Percentiles rank a stretch among this genome's conserved stretches.
Evolutionary conservation across 306 rosid genomes (phyloP).

Genomic region (Pueraria montana): DNA sequence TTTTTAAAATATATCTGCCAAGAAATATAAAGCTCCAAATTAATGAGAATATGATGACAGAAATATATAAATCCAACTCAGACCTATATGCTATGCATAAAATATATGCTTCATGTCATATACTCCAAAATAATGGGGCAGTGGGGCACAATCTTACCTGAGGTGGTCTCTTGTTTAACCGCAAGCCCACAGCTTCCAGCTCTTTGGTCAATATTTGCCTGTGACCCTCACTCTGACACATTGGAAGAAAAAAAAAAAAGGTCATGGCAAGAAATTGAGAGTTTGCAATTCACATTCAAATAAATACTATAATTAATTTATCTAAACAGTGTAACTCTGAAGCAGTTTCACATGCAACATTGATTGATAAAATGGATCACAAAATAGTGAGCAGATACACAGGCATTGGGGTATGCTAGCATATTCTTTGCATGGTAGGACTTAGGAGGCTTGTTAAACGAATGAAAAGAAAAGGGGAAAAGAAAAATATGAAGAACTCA

Average conservation of each 20-base stretch:
- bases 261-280: slow-evolving; percentile 31
- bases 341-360: slow-evolving; percentile 35
- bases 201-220: slow-evolving; percentile 96
- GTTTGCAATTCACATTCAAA: slow-evolving; percentile 28
- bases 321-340: slow-evolving; percentile 10
- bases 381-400: slow-evolving; percentile 10
- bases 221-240: slow-evolving; percentile 95
- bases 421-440: slow-evolving; percentile 12
- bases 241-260: not conserved
- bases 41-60: slow-evolving; percentile 32
- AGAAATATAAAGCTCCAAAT: slow-evolving; percentile 43
- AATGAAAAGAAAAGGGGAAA: slow-evolving; percentile 1
- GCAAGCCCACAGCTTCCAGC: slow-evolving; percentile 99
- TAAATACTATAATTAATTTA: not conserved
- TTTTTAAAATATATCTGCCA: slow-evolving; percentile 94
- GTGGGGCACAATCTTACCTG: slow-evolving; percentile 65
- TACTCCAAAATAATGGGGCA: slow-evolving; percentile 39
- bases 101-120: slow-evolving; percentile 19
- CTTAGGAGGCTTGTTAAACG: not conserved
- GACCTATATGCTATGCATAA: not conserved
- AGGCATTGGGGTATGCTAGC: slow-evolving; percentile 4
- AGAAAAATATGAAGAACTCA: slow-evolving; percentile 3
- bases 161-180: slow-evolving; percentile 97
- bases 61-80: slow-evolving; percentile 33
- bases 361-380: slow-evolving; percentile 20